phyloP scores from a whole-genome alignment of 1,284 basidiomycete genomes.

The Inonotus hispidus region DNA sequence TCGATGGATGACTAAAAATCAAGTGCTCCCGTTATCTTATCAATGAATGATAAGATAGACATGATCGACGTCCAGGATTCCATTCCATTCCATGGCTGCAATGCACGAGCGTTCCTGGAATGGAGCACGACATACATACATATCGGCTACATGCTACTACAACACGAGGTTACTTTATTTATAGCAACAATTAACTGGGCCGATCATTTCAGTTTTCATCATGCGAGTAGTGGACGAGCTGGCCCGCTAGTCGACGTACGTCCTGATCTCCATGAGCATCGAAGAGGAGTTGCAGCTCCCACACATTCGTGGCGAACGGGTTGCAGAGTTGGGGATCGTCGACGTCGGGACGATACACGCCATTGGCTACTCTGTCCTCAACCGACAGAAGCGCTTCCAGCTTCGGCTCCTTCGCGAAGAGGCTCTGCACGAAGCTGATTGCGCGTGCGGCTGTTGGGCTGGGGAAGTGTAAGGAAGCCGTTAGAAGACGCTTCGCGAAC shows the following conservation, averaged over 20 bases:
- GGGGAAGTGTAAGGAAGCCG: constrained; percentile 77
- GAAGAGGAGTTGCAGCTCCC: constrained; percentile 59
- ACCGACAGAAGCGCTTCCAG: constrained; percentile 82
- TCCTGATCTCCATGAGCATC: constrained; percentile 54
- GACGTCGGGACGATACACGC: constrained; percentile 74
- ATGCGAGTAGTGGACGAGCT: constrained; percentile 12
- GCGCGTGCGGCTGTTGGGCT: constrained; percentile 58
- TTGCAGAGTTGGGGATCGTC: constrained; percentile 83
- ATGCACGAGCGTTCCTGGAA: constrained; percentile 1
- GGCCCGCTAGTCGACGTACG: constrained; percentile 22
- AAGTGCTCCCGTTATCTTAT: neutral
- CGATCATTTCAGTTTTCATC: constrained; percentile 1
- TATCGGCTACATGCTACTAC: neutral
- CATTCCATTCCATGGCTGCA: constrained; percentile 3
- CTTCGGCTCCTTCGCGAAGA: constrained; percentile 74
- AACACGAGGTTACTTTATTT: neutral
- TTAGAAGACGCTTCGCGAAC: constrained; percentile 87
- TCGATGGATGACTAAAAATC: neutral
- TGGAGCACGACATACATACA: neutral
- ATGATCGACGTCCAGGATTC: constrained; percentile 9
- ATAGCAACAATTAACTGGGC: neutral
- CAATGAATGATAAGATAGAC: constrained; percentile 6
- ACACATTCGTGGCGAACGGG: constrained; percentile 66
- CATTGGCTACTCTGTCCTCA: constrained; percentile 79
- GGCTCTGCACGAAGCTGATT: constrained; percentile 64